A percentile compares a stretch with the other conserved stretches of the same genome.
Evolutionary conservation across 208 protist genomes (phyloP).

Genomic region (Porcisia hertigi): DNA sequence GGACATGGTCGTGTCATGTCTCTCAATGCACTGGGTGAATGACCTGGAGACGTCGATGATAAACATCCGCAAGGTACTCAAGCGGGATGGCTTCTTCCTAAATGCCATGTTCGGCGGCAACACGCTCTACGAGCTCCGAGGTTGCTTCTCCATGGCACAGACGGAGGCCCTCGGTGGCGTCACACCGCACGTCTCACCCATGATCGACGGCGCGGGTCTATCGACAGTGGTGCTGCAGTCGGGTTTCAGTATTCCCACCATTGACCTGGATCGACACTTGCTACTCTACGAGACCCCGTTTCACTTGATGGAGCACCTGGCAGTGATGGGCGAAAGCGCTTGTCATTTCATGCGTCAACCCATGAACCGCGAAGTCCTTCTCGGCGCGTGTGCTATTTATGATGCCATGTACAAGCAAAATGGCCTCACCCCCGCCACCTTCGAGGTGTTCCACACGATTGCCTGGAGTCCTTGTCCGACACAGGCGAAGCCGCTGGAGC

Average conservation of each 20-base stretch:
- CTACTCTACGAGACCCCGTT: slow-evolving; percentile 90
- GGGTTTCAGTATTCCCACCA: slow-evolving; percentile 89
- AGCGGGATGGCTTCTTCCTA: slow-evolving; percentile 88
- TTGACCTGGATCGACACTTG: slow-evolving; percentile 90
- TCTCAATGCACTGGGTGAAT: slow-evolving; percentile 93
- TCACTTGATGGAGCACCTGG: slow-evolving; percentile 89
- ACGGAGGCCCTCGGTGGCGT: slow-evolving; percentile 87
- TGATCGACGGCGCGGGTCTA: slow-evolving; percentile 84
- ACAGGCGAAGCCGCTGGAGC: slow-evolving; percentile 82
- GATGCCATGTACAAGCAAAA: slow-evolving; percentile 88
- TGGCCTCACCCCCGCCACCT: slow-evolving; percentile 85
- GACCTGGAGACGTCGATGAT: slow-evolving; percentile 84
- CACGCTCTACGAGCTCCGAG: slow-evolving; percentile 90
- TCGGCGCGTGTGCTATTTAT: slow-evolving; percentile 76
- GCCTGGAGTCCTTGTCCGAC: slow-evolving; percentile 88
- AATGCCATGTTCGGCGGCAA: slow-evolving; percentile 90
- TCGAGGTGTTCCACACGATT: slow-evolving; percentile 91
- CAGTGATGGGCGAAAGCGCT: slow-evolving; percentile 86
- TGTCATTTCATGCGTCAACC: slow-evolving; percentile 74
- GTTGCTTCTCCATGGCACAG: slow-evolving; percentile 87
- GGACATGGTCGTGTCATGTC: slow-evolving; percentile 87
- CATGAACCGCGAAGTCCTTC: slow-evolving; percentile 71
- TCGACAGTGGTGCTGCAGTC: slow-evolving; percentile 86
- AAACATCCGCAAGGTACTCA: slow-evolving; percentile 81
- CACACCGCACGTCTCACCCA: slow-evolving; percentile 87